Base-by-base conservation (phyloP, 768 basidiomycete species). In the Leccinum subgranulosum region DNA sequence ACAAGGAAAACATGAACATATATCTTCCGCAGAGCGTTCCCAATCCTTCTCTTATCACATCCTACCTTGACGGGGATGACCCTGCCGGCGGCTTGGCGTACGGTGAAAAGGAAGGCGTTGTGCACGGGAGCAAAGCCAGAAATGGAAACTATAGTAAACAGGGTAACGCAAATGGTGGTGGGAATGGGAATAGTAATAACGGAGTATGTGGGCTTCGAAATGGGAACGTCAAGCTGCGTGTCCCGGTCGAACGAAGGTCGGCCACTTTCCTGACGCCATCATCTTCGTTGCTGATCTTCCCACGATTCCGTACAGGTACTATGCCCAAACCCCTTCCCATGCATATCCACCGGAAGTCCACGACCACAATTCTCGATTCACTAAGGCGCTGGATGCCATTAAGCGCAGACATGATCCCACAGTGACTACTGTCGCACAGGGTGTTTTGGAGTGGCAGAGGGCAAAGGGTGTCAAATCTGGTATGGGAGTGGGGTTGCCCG, bases 391-490 rank as follows among this genome's bases (percentile, higher is more conserved):
- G 11, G 88, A 95, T 43, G 75, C 84, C 25, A 94, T 99, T 79
- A 99, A 99, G 78, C 84, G 79, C 54, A 80, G 97, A 10, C 97
- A 99, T 73, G 96, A 98, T 71, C 95, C 96, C 0, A 98, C 97
- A 0, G 97, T 97, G 4, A 94, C 95, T 4, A 97, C 94, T 14
- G 91, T 98, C 57, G 94, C 92, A 0, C 94, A 96, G 73, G 96
- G 95, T 52, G 89, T 99, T 7, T 77, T 98, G 54, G 96, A 99
- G 70, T 98, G 94, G 94, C 98, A 98, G 69, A 81, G 85, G 46
- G 79, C 57, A 27, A 70, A 66, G 15, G 69, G 69, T 17, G 62
- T 70, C 2, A 69, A 59, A 33, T 31, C 64, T 4, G 69, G 69
- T 9, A 69, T 61, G 60, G 69, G 69, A 14, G 49, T 69, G 21